Conservation (phyloP, 192 early-diverging fungal genomes). For the Globomyces pollinis-pini region DNA sequence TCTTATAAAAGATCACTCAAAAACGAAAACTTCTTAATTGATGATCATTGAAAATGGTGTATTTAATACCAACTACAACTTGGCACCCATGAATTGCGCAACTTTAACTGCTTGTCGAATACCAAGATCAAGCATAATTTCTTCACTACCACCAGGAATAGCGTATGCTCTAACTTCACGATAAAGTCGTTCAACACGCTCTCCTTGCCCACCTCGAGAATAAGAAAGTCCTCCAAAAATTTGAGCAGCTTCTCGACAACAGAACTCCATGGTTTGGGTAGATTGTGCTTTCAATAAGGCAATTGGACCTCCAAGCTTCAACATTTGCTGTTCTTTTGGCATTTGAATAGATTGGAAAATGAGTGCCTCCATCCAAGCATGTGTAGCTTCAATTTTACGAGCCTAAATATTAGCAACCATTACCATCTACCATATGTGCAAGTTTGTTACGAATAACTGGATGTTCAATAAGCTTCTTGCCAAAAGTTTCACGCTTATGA, state of each 20-base stretch:
- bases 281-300: slow-evolving; percentile 77
- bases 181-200: slow-evolving; percentile 70
- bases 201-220: slow-evolving; percentile 62
- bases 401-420: too few relatives aligned
- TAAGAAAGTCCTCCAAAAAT: slow-evolving; percentile 84
- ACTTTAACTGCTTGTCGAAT: slow-evolving; percentile 74
- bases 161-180: slow-evolving; percentile 78
- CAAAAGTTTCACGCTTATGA: slow-evolving; percentile 80
- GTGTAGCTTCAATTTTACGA: slow-evolving; percentile 75
- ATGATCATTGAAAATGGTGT: too few relatives aligned
- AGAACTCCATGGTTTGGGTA: slow-evolving; percentile 81
- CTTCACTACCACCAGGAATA: slow-evolving; percentile 80
- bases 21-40: too few relatives aligned
- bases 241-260: slow-evolving; percentile 83
- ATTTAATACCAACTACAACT: slow-evolving; percentile 18
- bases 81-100: slow-evolving; percentile 60
- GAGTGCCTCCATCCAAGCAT: slow-evolving; percentile 73
- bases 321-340: slow-evolving; percentile 57
- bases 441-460: slow-evolving; percentile 63
- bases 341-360: slow-evolving; percentile 63
- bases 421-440: slow-evolving; percentile 83
- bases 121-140: slow-evolving; percentile 85
- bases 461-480: slow-evolving; percentile 77
- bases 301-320: slow-evolving; percentile 77
- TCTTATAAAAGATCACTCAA: too few relatives aligned